A percentile compares a stretch with the other conserved stretches of the same genome.
Evolutionary conservation across 2,329 filamentous ascomycete species (phyloP).

Genomic region (Clonostachys byssicola): DNA sequence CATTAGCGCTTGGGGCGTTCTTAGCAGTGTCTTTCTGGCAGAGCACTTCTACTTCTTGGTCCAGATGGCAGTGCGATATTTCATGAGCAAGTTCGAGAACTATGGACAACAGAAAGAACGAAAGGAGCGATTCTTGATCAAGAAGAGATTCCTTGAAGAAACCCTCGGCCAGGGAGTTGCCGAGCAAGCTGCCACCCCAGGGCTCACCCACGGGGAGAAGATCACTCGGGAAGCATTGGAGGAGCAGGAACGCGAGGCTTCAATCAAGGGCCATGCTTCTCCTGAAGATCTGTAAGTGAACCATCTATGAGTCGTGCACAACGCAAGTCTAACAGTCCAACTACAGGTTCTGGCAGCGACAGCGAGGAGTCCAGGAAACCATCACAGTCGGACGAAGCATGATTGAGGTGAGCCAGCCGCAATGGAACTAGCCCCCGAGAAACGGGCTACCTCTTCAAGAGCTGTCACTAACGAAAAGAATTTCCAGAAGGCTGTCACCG

Average conservation of each 20-base stretch:
- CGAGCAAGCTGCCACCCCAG: conserved; percentile 40
- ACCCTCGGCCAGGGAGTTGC: conserved; percentile 56
- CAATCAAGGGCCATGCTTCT: conserved; percentile 40
- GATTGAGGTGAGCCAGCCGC: conserved; percentile 34
- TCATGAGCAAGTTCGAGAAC: conserved; percentile 77
- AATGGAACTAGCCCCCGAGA: too few relatives aligned
- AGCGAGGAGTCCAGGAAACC: conserved; percentile 52
- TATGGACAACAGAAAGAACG: conserved; percentile 83
- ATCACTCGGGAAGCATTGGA: conserved; percentile 64
- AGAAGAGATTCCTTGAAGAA: conserved; percentile 75
- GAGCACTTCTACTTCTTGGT: conserved; percentile 87
- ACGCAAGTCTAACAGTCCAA: not conserved
- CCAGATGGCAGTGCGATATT: conserved; percentile 66
- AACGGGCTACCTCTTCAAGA: too few relatives aligned
- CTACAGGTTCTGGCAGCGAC: conserved; percentile 57
- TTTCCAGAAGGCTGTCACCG: too few relatives aligned
- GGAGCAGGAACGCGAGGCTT: conserved; percentile 53
- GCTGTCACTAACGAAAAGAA: too few relatives aligned
- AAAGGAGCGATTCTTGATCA: conserved; percentile 73
- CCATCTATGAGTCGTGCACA: not conserved
- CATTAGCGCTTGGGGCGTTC: conserved; percentile 75
- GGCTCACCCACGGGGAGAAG: conserved; percentile 49
- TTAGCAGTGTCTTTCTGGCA: conserved; percentile 77
- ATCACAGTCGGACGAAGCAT: conserved; percentile 50
- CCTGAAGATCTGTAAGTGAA: conserved; percentile 44